Evolutionary conservation across 2,329 filamentous ascomycete species (phyloP).

Genomic region (Rutstroemia sp.): DNA sequence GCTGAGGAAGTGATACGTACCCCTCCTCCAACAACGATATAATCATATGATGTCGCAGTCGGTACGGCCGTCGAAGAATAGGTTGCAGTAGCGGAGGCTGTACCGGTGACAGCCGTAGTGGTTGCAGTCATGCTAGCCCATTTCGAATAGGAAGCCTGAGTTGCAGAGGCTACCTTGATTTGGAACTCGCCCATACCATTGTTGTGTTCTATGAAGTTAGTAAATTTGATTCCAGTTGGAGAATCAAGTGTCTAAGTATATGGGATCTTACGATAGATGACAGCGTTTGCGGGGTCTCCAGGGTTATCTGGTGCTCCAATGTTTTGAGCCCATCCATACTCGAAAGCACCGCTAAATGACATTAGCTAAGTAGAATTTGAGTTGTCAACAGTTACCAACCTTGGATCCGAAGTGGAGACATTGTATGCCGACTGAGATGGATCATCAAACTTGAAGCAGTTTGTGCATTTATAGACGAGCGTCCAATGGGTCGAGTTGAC

Average conservation of each 20-base stretch:
- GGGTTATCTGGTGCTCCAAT: constrained; percentile 32
- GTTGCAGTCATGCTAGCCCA: constrained; percentile 28
- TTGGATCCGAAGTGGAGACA: constrained; percentile 35
- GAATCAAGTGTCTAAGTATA: neutral
- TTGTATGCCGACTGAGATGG: constrained; percentile 35
- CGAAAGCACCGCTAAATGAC: constrained; percentile 29
- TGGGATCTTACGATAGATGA: constrained; percentile 6
- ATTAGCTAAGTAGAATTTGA: neutral
- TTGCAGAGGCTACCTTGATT: constrained; percentile 35
- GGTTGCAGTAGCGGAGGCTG: constrained; percentile 37
- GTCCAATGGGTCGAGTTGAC: constrained; percentile 52
- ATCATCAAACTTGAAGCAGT: constrained; percentile 47
- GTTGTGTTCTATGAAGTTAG: constrained; percentile 38
- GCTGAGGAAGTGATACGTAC: neutral
- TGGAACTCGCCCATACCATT: constrained; percentile 47
- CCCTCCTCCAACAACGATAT: constrained; percentile 47
- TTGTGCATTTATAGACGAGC: constrained; percentile 57
- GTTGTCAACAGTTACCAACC: neutral
- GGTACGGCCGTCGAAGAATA: constrained; percentile 40
- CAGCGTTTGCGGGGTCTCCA: constrained; percentile 29
- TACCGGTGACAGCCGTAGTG: constrained; percentile 25
- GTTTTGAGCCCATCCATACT: constrained; percentile 51
- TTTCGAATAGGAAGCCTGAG: constrained; percentile 31
- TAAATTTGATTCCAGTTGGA: neutral
- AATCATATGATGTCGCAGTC: constrained; percentile 42